phyloP scores from a whole-genome alignment of 768 basidiomycete genomes.

The Boletus patriciae region DNA sequence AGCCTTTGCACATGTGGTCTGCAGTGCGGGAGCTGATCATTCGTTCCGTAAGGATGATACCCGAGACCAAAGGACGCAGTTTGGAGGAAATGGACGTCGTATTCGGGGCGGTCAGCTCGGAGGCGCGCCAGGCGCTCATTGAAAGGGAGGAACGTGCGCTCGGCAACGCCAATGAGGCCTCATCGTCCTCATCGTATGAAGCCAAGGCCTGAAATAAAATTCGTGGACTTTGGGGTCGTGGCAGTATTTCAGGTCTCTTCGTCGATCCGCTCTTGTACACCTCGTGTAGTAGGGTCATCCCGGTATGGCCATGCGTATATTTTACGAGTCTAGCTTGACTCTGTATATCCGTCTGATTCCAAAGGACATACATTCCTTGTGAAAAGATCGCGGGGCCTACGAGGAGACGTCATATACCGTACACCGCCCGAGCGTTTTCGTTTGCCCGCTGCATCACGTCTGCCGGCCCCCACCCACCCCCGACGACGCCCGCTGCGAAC shows the following conservation, averaged over 20 bases:
- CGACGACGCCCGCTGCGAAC: conserved; percentile 55
- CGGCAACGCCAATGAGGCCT: background rate
- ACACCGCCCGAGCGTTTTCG: conserved; percentile 63
- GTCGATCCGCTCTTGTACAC: too few relatives aligned
- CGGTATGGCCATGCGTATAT: background rate
- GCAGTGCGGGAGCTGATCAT: background rate
- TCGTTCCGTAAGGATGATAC: conserved; percentile 44
- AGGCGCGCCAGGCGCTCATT: conserved; percentile 55
- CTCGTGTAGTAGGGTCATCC: background rate
- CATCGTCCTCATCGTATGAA: conserved; percentile 4
- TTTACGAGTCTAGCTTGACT: background rate
- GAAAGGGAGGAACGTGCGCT: conserved; percentile 41
- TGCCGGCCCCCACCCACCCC: conserved; percentile 51
- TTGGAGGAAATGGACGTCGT: conserved; percentile 58
- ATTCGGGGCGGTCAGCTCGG: conserved; percentile 57
- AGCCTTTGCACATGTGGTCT: conserved; percentile 10
- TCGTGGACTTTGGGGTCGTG: too few relatives aligned
- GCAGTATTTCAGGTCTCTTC: too few relatives aligned
- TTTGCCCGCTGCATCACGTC: conserved; percentile 60
- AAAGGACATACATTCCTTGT: background rate
- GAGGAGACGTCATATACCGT: conserved; percentile 39
- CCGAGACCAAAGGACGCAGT: conserved; percentile 60
- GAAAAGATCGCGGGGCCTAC: background rate
- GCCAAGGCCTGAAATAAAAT: conserved; percentile 1
- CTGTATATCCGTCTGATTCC: background rate